These are phyloP conservation scores for Neonectria faginata DNA, from an alignment of 2,329 filamentous ascomycete species.

Conservation along the genomic window DNA sequence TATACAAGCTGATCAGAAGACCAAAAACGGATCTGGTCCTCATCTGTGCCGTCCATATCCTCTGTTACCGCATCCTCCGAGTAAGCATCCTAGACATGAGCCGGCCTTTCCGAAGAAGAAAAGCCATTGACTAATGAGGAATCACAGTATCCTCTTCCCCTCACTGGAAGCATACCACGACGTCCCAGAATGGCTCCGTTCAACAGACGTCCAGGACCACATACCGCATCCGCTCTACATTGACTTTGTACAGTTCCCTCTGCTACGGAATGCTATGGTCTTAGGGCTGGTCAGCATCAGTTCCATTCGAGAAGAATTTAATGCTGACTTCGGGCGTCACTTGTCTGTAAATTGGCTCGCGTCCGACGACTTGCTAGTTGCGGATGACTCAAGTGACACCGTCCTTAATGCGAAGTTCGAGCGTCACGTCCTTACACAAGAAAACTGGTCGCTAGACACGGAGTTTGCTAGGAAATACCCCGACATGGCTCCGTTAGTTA, in stretches of 20 bases:
- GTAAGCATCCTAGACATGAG: neutral
- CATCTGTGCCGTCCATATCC: no score
- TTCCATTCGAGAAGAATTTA: slow-evolving; percentile 1
- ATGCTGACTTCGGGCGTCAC: neutral
- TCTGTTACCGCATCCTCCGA: neutral
- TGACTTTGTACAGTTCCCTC: neutral
- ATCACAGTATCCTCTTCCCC: neutral
- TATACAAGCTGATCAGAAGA: no score
- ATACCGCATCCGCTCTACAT: neutral
- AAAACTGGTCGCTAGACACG: no score
- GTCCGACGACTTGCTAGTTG: neutral
- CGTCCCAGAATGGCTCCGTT: neutral
- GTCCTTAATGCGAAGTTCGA: neutral
- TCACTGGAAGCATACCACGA: neutral
- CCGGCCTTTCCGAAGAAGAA: neutral
- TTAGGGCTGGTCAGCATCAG: neutral
- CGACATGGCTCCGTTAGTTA: no score
- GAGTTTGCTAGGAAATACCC: no score
- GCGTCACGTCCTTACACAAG: neutral
- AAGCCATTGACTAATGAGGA: neutral
- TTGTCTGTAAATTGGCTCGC: neutral
- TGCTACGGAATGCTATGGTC: neutral
- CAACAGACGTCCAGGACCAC: neutral
- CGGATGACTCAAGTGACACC: neutral
- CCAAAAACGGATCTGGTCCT: no score